phyloP scores from a whole-genome alignment of 495 filamentous ascomycete genomes.

The Penicillium coprophilum region DNA sequence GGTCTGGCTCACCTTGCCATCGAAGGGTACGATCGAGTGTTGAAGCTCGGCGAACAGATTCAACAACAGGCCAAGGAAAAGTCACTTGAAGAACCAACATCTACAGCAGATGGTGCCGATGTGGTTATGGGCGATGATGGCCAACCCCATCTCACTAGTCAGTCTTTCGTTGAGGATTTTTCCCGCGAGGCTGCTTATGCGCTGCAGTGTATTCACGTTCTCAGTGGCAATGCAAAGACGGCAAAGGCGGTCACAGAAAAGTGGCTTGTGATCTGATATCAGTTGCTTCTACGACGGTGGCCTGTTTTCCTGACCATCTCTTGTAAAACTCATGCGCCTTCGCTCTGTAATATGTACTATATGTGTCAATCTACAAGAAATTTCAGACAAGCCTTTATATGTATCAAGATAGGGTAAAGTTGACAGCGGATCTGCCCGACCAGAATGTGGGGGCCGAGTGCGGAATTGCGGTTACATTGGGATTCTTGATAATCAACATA shows the following conservation, averaged over 20 bases:
- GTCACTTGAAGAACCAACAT: constrained; percentile 14
- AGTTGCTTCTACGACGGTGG: neutral
- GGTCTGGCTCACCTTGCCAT: constrained; percentile 76
- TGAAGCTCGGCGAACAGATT: constrained; percentile 47
- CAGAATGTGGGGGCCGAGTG: constrained; percentile 8
- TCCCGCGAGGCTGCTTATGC: constrained; percentile 74
- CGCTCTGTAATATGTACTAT: constrained; percentile 3
- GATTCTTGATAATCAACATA: neutral
- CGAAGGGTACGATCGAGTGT: constrained; percentile 66
- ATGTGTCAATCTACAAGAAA: neutral
- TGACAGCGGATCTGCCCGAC: neutral
- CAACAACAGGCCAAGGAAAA: constrained; percentile 23
- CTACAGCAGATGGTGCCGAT: constrained; percentile 18
- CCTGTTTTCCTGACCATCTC: neutral
- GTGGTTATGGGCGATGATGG: constrained; percentile 31
- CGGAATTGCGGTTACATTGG: constrained; percentile 1
- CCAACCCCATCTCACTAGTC: constrained; percentile 15
- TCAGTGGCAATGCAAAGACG: constrained; percentile 56
- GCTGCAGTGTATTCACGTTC: constrained; percentile 65
- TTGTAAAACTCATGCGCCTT: neutral
- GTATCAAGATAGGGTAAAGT: neutral
- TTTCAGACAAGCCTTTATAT: neutral
- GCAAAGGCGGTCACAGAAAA: constrained; percentile 59
- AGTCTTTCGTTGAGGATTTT: constrained; percentile 58
- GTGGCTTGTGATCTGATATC: constrained; percentile 53